Conservation (phyloP, 805 yeast genomes). For the Maudiozyma saulgeensis region DNA sequence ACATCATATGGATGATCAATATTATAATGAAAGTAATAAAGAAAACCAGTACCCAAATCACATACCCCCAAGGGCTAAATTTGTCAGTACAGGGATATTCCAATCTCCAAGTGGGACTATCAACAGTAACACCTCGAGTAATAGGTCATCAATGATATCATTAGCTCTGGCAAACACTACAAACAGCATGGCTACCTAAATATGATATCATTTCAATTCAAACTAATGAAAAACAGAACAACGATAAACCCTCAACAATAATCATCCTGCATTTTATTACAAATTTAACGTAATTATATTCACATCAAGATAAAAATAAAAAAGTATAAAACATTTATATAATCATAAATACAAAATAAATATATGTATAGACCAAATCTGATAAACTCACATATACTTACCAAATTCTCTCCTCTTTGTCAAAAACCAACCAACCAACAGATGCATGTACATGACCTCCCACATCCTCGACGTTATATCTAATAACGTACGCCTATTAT, state of each 20-base stretch:
- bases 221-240: not conserved
- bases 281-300: not conserved
- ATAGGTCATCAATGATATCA: conserved; percentile 17
- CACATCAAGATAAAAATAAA: not conserved
- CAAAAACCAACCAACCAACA: no score
- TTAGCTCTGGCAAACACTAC: conserved; percentile 9
- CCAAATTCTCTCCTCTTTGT: no score
- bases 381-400: not conserved
- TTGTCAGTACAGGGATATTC: conserved; percentile 19
- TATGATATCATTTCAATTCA: no score
- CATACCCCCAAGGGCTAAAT: conserved; percentile 25
- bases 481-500: no score
- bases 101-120: conserved; percentile 15
- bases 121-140: conserved; percentile 13
- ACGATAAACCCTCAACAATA: not conserved
- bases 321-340: not conserved
- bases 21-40: conserved; percentile 14
- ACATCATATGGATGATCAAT: conserved; percentile 2
- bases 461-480: no score
- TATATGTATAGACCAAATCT: not conserved
- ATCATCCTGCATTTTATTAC: not conserved
- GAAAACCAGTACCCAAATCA: conserved; percentile 17
- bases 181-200: conserved; percentile 1
- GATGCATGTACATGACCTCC: no score
- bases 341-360: not conserved